Conservation (phyloP, 805 yeast genomes). For the Ogataea methanolica region DNA sequence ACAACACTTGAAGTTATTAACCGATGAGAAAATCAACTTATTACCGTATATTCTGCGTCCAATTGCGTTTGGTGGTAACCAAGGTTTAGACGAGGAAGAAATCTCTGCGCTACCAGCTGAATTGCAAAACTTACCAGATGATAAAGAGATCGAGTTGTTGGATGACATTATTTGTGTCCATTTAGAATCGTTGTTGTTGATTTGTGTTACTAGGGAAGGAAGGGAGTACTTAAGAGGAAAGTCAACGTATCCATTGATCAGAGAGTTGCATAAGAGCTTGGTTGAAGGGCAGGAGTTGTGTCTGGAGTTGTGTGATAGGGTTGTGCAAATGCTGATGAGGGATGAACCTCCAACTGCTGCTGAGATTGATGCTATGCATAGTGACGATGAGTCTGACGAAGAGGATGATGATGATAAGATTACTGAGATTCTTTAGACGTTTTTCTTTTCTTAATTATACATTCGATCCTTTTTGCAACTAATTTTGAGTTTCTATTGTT, state of each 20-base stretch:
- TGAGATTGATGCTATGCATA: constrained; percentile 42
- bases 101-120: constrained; percentile 85
- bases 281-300: constrained; percentile 36
- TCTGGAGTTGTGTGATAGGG: constrained; percentile 69
- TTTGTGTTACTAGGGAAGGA: constrained; percentile 69
- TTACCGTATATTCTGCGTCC: constrained; percentile 82
- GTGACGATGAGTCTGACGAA: constrained; percentile 43
- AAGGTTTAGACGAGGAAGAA: constrained; percentile 73
- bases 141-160: constrained; percentile 72
- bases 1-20: constrained; percentile 55
- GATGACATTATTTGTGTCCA: constrained; percentile 62
- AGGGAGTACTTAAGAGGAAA: constrained; percentile 78
- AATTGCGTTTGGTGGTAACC: constrained; percentile 56
- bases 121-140: constrained; percentile 71
- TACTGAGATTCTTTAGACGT: constrained; percentile 41
- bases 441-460: not conserved
- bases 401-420: constrained; percentile 42
- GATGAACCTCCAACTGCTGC: constrained; percentile 61
- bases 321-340: constrained; percentile 89
- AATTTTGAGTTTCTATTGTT: not conserved
- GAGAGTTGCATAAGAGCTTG: constrained; percentile 71
- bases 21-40: constrained; percentile 61
- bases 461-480: not conserved
- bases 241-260: constrained; percentile 78
- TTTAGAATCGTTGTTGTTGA: constrained; percentile 71